Base-by-base conservation (phyloP, 495 filamentous ascomycete species). In the Geoglossum glabrum region DNA sequence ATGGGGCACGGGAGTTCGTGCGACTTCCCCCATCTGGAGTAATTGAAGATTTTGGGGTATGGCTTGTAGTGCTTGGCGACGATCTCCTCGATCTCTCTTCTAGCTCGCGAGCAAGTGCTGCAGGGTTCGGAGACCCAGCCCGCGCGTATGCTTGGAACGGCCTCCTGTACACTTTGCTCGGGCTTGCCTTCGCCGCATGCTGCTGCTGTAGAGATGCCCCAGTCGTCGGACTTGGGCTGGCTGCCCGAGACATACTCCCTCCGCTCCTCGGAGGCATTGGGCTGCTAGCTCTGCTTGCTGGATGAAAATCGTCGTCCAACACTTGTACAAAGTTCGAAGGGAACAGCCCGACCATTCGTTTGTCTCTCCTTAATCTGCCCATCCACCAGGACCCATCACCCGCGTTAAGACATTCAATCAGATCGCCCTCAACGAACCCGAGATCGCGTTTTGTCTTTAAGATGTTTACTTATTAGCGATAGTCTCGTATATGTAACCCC, bases 311-410 rank as follows among this genome's bases (percentile, higher is more conserved):
- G 55, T 93, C 84, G 50, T 85, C 81, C 43, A 98, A 74, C 3
- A 97, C 79, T 64, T 93, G 80, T 60, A 98, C 92, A 67, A 96
- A 98, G 68, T 98, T 98, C 46, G 90, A 96, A 1, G 92, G 92
- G 64, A 98, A 98, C 23, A 92, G 70, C 49, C 92, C 92, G 61
- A 94, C 79, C 62, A 89, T 88, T 59, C 86, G 78, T 66, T 82
- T 81, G 67, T 97, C 92, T 58, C 93, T 79, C 61, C 80, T 81
- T 65, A 97, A 67, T 51, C 90, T 80, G 27, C 92, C 92, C 72
- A 86, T 95, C 92, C 92, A 98, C 93, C 92, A 98, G 56, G 85
- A 85, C 28, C 93, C 93, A 71, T 98, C 92, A 55, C 92, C 92
- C 1, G 92, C 92, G 68, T 97, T 98, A 21, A 98, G 75, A 66